Conservation (phyloP, 306 rosid genomes). For the Cucumis melo region DNA sequence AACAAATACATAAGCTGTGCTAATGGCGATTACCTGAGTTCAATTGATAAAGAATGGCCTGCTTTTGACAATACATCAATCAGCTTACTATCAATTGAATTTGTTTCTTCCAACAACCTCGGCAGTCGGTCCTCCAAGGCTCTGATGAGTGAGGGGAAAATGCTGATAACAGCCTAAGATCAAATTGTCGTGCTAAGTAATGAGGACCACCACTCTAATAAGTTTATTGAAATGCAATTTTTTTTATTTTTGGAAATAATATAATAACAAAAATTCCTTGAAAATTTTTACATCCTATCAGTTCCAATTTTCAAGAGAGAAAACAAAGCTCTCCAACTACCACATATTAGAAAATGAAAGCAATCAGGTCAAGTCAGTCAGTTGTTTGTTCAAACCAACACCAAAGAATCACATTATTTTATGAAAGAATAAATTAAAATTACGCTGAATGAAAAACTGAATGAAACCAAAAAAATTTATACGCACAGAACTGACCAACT, state of each 20-base stretch:
- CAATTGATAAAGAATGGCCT: constrained; percentile 40
- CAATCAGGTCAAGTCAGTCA: neutral
- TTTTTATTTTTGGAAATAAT: neutral
- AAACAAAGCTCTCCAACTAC: neutral
- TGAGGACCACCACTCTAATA: neutral
- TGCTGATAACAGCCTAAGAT: constrained; percentile 47
- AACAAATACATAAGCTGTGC: neutral
- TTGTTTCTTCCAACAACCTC: constrained; percentile 37
- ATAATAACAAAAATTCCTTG: neutral
- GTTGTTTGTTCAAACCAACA: neutral
- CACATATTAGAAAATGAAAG: neutral
- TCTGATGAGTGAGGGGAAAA: constrained; percentile 60
- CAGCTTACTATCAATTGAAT: constrained; percentile 44
- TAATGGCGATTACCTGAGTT: constrained; percentile 42
- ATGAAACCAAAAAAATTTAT: neutral
- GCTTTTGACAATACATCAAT: constrained; percentile 59
- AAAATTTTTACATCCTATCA: neutral
- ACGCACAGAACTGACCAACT: neutral
- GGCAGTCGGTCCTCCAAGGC: constrained; percentile 54
- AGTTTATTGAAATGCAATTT: neutral
- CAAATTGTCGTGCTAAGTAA: constrained; percentile 10
- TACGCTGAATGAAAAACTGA: too few relatives aligned
- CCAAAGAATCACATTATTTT: neutral
- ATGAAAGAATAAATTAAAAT: neutral
- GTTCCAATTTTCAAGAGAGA: neutral